Evolutionary conservation across 176 grass and related monocot species (phyloP).

Genomic region (Ensete glaucum): DNA sequence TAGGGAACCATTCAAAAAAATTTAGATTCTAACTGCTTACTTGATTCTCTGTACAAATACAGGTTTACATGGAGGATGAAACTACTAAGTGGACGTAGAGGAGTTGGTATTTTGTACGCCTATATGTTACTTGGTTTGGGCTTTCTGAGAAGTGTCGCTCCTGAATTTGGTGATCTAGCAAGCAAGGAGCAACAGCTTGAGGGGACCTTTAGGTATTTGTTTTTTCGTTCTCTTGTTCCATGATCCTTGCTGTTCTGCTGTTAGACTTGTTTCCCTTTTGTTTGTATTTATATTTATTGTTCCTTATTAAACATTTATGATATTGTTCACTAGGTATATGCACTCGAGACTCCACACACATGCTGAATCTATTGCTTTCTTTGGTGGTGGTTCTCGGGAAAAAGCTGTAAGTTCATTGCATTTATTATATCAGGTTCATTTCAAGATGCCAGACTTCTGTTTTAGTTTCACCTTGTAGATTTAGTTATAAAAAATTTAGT

Average conservation of each 20-base stretch:
- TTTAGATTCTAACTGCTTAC: background rate
- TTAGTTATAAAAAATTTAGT: background rate
- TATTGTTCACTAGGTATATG: constrained; percentile 62
- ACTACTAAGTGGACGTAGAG: constrained; percentile 86
- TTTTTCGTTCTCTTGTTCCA: constrained; percentile 13
- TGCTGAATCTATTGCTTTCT: constrained; percentile 99
- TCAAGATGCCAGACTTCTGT: background rate
- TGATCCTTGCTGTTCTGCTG: background rate
- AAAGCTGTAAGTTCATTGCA: constrained; percentile 55
- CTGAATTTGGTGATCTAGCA: constrained; percentile 88
- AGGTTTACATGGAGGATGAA: constrained; percentile 99
- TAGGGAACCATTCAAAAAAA: constrained; percentile 1
- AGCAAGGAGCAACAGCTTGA: constrained; percentile 91
- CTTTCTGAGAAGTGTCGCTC: constrained; percentile 79
- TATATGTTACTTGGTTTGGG: constrained; percentile 97
- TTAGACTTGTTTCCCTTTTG: background rate
- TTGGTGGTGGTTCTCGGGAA: constrained; percentile 96
- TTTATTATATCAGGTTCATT: background rate
- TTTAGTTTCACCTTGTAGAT: background rate
- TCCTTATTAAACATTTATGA: background rate
- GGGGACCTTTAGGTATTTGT: constrained; percentile 79
- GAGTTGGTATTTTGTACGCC: constrained; percentile 86
- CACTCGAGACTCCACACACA: constrained; percentile 85
- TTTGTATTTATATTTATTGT: background rate
- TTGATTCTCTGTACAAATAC: constrained; percentile 18